phyloP scores from a whole-genome alignment of 2,329 filamentous ascomycete species.

The Polytolypa hystricis region DNA sequence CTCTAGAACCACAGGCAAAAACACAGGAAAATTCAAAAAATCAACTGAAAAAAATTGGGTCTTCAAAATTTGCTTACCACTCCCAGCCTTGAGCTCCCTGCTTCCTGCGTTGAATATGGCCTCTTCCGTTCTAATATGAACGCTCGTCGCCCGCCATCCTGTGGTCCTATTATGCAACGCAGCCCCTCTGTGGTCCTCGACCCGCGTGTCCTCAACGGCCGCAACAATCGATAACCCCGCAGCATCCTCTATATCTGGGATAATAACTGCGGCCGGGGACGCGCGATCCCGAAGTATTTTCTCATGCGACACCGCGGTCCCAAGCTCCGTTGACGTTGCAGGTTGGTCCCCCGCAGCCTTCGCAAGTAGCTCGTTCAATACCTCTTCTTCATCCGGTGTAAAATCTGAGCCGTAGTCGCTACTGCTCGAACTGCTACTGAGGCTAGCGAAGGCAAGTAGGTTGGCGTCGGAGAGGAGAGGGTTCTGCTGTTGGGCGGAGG shows the following conservation, averaged over 20 bases:
- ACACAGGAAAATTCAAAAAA: constrained; percentile 35
- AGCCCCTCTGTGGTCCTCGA: constrained; percentile 23
- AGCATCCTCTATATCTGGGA: constrained; percentile 34
- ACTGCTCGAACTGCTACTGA: too few relatives aligned
- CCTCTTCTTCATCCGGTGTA: constrained; percentile 44
- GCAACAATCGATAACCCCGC: constrained; percentile 22
- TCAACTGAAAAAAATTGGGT: not conserved
- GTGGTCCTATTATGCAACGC: too few relatives aligned
- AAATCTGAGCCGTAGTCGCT: constrained; percentile 58
- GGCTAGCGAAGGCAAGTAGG: too few relatives aligned
- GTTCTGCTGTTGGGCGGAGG: not conserved
- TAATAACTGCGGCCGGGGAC: constrained; percentile 13
- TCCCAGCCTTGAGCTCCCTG: constrained; percentile 22
- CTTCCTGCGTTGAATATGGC: constrained; percentile 18
- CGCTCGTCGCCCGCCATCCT: constrained; percentile 15
- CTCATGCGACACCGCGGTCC: not conserved
- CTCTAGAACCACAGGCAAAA: constrained; percentile 24
- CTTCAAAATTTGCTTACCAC: constrained; percentile 9
- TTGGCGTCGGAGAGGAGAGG: constrained; percentile 6
- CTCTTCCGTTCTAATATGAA: constrained; percentile 8
- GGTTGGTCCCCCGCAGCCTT: constrained; percentile 29
- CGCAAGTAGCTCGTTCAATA: constrained; percentile 41
- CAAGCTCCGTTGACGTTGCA: not conserved
- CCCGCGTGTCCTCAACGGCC: constrained; percentile 32
- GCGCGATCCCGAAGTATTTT: not conserved